These are phyloP conservation scores for Ulota crispa DNA, from an alignment of 225 moss, liverwort and hornwort species.

Conservation along the genomic window DNA sequence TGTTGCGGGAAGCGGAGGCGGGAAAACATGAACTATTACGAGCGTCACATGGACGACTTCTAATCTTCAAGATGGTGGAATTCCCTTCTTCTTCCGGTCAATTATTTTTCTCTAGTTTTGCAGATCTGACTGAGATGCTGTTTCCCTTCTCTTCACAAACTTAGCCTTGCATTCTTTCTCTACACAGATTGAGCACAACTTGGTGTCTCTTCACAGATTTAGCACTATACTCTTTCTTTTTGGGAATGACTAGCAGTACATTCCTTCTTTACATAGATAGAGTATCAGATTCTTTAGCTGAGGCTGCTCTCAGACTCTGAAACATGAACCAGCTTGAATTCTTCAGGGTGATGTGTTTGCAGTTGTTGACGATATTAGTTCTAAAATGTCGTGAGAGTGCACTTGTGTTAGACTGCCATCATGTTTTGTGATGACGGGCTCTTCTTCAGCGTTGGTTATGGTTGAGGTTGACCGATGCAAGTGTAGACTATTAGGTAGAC, in stretches of 20 bases:
- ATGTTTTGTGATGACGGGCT: not conserved
- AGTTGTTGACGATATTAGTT: not conserved
- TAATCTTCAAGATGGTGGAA: constrained; percentile 19
- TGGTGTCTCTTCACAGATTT: too few species aligned
- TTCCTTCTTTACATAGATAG: not conserved
- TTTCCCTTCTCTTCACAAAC: not conserved
- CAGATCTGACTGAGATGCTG: not conserved
- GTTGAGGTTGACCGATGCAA: not conserved
- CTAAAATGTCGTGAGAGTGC: not conserved
- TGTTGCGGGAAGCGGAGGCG: constrained; percentile 37
- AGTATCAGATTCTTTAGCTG: not conserved
- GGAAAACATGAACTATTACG: constrained; percentile 42
- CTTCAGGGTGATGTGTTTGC: not conserved
- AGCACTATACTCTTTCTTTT: not conserved
- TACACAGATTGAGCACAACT: not conserved
- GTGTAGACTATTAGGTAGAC: not conserved
- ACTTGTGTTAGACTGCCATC: not conserved
- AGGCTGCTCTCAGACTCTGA: not conserved
- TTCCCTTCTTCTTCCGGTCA: not conserved
- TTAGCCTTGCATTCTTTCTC: not conserved
- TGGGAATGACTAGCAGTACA: not conserved
- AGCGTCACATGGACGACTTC: constrained; percentile 59
- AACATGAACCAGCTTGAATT: not conserved
- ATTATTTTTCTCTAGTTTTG: not conserved
- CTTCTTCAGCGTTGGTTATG: not conserved